Base-by-base conservation (phyloP, 176 grass and related monocot genomes). In the Poa pratensis region DNA sequence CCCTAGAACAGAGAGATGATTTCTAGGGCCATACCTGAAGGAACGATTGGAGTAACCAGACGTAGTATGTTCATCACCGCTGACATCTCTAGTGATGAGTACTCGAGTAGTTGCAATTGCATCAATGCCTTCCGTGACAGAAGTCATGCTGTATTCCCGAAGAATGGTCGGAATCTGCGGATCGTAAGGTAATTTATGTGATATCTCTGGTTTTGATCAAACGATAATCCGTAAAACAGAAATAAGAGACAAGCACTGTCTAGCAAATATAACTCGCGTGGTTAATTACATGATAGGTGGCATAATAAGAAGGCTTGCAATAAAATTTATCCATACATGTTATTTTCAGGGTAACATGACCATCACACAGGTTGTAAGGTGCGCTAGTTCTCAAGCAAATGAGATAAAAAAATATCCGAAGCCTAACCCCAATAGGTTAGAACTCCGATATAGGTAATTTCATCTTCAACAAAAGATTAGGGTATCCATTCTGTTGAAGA, bases 61-160 rank as follows among this genome's bases (percentile, higher is more conserved):
- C 42, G 66, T 85, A 32, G 83, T 80, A 77, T 95, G 93, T 50
- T 73, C 93, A 22, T 64, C 17, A 5, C 46, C 45, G 23, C 13
- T 75, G 76, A 76, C 69, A 55, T 92, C 89, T 87, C 85, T 91
- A 78, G 72, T 35, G 55, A 98, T 62, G 19, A 90, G 85, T 8
- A 98, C 93, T 52, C 93, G 50, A 65, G 96, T 98, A 48, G 96
- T 98, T 50, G 96, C 93, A 82, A 98, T 95, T 76, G 96, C 96
- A 81, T 98, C 93, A 66, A 98, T 98, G 68, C 93, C 96, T 90
- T 95, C 87, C 15, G 91, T 98, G 40, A 98, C 96, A 20, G 93
- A 87, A 80, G 70, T 98, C 91, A 98, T 84, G 27, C 85, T 50
- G 28, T 98, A 98, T 88, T 98, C 96, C 82, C 75, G 81, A 65